Evolutionary conservation across 169 alveolate genomes (phyloP).

Genomic region (Eimeria necatrix): DNA sequence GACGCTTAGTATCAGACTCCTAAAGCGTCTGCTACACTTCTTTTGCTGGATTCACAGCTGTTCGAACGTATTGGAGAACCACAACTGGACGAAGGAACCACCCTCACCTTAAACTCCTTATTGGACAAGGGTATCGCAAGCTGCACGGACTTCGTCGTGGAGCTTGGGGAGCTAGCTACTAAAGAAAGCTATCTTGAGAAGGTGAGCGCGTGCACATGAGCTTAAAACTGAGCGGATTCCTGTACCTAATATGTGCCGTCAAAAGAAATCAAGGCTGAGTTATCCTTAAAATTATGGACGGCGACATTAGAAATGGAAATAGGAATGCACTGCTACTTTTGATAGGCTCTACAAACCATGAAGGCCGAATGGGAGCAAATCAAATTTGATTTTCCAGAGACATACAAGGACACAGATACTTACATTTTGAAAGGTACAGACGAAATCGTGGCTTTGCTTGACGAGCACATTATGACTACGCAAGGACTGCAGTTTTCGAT

Average conservation of each 20-base stretch:
- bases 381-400: conserved; percentile 89
- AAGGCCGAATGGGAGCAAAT: conserved; percentile 93
- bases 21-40: neutral
- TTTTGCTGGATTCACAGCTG: conserved; percentile 13
- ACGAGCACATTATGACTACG: conserved; percentile 96
- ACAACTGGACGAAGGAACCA: conserved; percentile 33
- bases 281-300: too few relatives aligned
- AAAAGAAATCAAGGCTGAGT: too few relatives aligned
- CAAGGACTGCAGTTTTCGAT: conserved; percentile 96
- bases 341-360: conserved; percentile 89
- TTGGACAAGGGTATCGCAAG: conserved; percentile 63
- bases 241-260: too few relatives aligned
- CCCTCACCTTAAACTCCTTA: conserved; percentile 33
- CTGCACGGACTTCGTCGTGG: conserved; percentile 74
- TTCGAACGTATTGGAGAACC: conserved; percentile 74
- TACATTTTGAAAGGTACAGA: conserved; percentile 92
- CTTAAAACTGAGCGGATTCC: too few relatives aligned
- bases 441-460: conserved; percentile 93
- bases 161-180: conserved; percentile 74
- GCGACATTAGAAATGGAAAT: too few relatives aligned
- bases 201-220: neutral
- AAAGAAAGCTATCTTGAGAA: conserved; percentile 74
- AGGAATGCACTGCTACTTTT: neutral
- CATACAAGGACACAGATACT: conserved; percentile 90
- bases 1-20: too few relatives aligned